These are phyloP conservation scores for Piloderma croceum DNA, from an alignment of 768 basidiomycete genomes.

Conservation along the genomic window DNA sequence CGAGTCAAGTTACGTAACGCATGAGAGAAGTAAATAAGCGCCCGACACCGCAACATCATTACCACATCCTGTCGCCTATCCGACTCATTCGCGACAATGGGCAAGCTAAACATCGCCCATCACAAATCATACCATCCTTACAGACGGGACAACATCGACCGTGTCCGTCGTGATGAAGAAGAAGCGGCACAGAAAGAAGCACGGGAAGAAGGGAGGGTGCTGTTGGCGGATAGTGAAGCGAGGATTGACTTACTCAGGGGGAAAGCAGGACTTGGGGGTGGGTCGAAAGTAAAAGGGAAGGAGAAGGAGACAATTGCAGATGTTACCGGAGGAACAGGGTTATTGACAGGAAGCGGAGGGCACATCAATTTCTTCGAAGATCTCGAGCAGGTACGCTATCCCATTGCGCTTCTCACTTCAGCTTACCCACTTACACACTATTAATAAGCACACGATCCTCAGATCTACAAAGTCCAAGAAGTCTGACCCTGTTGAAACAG, in stretches of 20 bases:
- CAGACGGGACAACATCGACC: constrained; percentile 77
- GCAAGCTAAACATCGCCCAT: constrained; percentile 84
- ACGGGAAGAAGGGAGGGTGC: constrained; percentile 64
- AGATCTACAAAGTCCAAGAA: constrained; percentile 39
- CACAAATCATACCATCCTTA: constrained; percentile 91
- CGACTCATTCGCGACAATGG: no score
- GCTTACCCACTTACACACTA: no score
- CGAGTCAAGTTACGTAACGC: no score
- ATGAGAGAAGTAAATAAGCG: no score
- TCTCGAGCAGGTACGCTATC: constrained; percentile 54
- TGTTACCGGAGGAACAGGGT: no score
- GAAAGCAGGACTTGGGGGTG: constrained; percentile 43
- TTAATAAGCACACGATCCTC: no score
- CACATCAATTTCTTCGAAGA: constrained; percentile 86
- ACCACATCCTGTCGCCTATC: no score
- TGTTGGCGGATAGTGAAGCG: constrained; percentile 82
- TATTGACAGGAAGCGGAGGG: no score
- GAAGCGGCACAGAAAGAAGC: constrained; percentile 63
- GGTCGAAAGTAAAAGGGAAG: constrained; percentile 33
- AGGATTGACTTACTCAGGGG: constrained; percentile 60
- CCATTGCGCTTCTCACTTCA: not conserved
- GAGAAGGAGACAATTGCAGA: constrained; percentile 35
- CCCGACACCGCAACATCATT: no score
- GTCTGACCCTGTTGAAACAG: constrained; percentile 37
- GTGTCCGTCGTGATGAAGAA: constrained; percentile 76